Base-by-base conservation (phyloP, 352 stramenopile genomes). In the Blastocystis sp. region DNA sequence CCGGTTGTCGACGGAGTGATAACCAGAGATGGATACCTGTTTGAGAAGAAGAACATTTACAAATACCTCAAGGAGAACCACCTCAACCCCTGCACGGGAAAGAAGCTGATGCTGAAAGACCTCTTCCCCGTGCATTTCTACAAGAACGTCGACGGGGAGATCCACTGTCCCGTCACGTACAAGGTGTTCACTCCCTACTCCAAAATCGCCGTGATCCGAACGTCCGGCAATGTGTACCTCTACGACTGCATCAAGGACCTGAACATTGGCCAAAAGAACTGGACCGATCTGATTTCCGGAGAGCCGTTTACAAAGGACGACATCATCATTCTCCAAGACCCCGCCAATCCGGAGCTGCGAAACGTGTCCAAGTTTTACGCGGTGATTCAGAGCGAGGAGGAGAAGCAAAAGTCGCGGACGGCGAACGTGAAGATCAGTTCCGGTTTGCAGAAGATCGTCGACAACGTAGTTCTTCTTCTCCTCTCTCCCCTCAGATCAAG, bases 241-340 rank as follows among this genome's bases (percentile, higher is more conserved):
- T 97, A 96, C 77, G 94, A 98, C 61, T 95, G 95, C 4, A 92
- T 98, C 64, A 89, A 97, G 48, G 96, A 98, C 89, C 92, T 99
- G 29, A 98, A 98, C 89, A 91, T 98, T 87, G 98, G 98, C 88
- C 85, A 93, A 4, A 98, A 98, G 88, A 98, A 97, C 90, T 97
- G 93, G 89, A 91, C 91, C 77, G 96, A 99, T 88, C 89, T 99
- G 6, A 89, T 97, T 6, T 93, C 92, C 16, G 94, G 95, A 4
- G 88, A 93, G 34, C 92, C 93, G 34, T 96, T 97, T 87, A 94
- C 93, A 77, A 90, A 91, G 79, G 93, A 93, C 71, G 92, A 89
- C 44, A 84, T 76, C 21, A 94, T 98, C 69, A 90, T 96, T 36
- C 87, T 98, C 32, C 95, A 98, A 84, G 94, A 98, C 89, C 94